Evolutionary conservation across 495 filamentous ascomycete species (phyloP), one percentile per base, ranked within the genome.

Genomic region (Cetradonia linearis): DNA sequence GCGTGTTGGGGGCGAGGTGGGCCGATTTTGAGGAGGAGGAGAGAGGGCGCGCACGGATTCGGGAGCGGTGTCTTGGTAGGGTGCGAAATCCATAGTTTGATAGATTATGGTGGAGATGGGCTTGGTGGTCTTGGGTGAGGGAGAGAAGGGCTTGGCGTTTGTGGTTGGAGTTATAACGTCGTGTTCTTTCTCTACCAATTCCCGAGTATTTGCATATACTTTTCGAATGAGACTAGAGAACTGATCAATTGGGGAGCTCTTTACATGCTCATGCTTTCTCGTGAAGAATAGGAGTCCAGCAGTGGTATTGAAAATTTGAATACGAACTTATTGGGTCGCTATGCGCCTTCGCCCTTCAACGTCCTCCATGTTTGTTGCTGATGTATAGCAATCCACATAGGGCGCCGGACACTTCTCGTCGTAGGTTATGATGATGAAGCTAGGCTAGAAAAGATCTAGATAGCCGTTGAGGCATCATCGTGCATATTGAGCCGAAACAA

Each of bases 61-160:
- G 27, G 90, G 90, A 14, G 86, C 85, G 60, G 85, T 84, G 73
- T 90, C 82, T 78, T 97, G 92, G 74, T 97, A 97, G 34, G 92
- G 92, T 31, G 92, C 92, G 73, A 97, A 97, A 73, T 96, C 89
- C 88, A 94, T 94, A 9, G 16, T 36, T 10, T 23, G 4, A 31
- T 50, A 20, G 42, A 46, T 10, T 11, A 10, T 25, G n/a, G 42
- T 23, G 42, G 9, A 25, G 42, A 11, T 4, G 42, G 20, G 20
- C 25, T 23, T 46, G 10, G 20, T 25, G 9, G 42, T 46, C 42
- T 46, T 46, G 20, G 20, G 20, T 8, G 8, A 46, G 20, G 20
- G 20, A 3, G 10, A 20, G 25, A 5, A 46, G 20, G 42, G 10
- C 42, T 46, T 46, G 42, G 42, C 42, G 42, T 2, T 46, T 10